Base-by-base conservation (phyloP, 768 basidiomycete genomes). In the Termitomyces sp. region DNA sequence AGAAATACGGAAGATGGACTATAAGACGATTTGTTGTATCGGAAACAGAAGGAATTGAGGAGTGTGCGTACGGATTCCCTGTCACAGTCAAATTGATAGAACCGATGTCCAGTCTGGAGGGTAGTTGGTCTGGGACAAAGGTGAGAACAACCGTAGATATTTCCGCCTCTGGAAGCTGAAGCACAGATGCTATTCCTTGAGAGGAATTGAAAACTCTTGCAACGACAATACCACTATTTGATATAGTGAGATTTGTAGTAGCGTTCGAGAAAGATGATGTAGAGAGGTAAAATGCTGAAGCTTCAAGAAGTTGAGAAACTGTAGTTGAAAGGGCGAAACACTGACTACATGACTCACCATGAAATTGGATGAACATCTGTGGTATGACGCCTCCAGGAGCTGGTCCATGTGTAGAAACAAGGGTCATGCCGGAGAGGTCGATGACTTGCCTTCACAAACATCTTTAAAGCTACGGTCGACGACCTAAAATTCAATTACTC, bases 301-400 rank as follows among this genome's bases (percentile, higher is more conserved):
- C 81, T 81, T 56, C 40, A 48, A 44, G 36, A 43, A 45, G 38
- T 16, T 18, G 33, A 5, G 16, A 18, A 26, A 40, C 22, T 35
- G 38, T n/a, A 49, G 26, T 20, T 26, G n/a, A 35, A 6, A 24
- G 41, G 26, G 6, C 51, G 4, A 38, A 45, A n/a, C 51, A 22
- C 5, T n/a, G 24, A 40, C 38, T 13, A 3, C 47, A 13, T 24
- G 32, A 60, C 70, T 54, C 61, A 82, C 84, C 84, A 72, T 72
- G 74, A 68, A 84, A 82, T 33, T 70, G 72, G 55, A 86, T 65
- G 63, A 84, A 85, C 71, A 85, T 72, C 57, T 85, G 84, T 2
- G 83, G 84, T 57, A 82, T 67, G 40, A 81, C 73, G 55, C 76
- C 67, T 22, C 67, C 68, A 40, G 74, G 64, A 62, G 72, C 71